Evolutionary conservation across 805 yeast genomes (phyloP), one percentile per base, ranked within the genome.

Genomic region (Yamadazyma scolyti): DNA sequence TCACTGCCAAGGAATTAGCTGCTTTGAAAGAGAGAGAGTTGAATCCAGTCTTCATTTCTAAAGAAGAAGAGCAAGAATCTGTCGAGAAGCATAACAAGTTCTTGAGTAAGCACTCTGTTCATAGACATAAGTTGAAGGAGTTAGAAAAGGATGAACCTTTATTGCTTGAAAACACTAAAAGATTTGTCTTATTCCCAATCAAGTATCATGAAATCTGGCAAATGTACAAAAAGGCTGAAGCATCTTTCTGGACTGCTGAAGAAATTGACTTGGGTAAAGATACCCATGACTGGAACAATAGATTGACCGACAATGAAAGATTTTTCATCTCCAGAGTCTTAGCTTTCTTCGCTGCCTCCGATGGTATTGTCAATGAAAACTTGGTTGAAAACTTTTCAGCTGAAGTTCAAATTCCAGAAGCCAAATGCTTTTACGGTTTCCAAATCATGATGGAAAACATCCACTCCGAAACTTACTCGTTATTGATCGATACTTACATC

Each of bases 361-460:
- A 90, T 61, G 98, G 98, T 61, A 88, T 90, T 46, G 98, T 90
- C 47, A 93, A 93, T 58, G 98, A 90, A 71, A 90, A 90, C 68
- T 76, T 90, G 59, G 96, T 90, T 41, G 97, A 90, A 68, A 89
- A 95, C 60, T 90, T 90, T 70, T 82, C 95, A 36, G 95, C 96
- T 44, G 97, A 90, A 68, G 97, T 93, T 39, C 96, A 89, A 65
- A 68, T 86, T 44, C 93, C 98, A 35, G 98, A 90, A 71, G 98
- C 97, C 52, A 89, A 90, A 65, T 89, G 96, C 63, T 93, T 90
- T 74, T 90, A 90, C 62, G 98, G 98, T 28, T 90, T 93, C 85
- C 98, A 90, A 72, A 93, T 90, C 65, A 89, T 89, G 97, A 93
- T 93, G 90, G 98, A 90, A 71, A 90, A 93, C 74, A 93, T 90